Base-by-base conservation (phyloP, 768 basidiomycete genomes). In the Termitomyces sp. region DNA sequence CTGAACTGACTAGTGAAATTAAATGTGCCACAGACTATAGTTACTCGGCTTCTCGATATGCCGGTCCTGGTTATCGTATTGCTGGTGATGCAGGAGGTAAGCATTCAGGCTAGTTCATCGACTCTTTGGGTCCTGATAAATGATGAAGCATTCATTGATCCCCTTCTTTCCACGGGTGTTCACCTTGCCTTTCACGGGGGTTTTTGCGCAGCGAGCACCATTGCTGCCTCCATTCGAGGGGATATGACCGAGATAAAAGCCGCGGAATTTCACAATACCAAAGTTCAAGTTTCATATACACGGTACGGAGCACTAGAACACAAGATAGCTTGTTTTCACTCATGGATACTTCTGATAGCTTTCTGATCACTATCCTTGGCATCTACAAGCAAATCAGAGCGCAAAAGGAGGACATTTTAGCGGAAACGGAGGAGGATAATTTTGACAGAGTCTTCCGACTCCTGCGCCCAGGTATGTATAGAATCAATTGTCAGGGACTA, bases 331-430 rank as follows among this genome's bases (percentile, higher is more conserved):
- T 19, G 15, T 1, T 21, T n/a, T 6, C 19, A 41, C 31, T 33
- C 7, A 4, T 38, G 42, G 45, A 12, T 31, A 17, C 42, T 23
- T 40, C 37, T 21, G 12, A 12, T 37, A 75, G 73, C 40, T 77
- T 76, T 61, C 62, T 75, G 11, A 59, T 76, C 15, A 73, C 75
- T 38, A 72, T 73, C 1, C 63, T 77, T 19, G 70, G 73, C 52
- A 70, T 71, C 48, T 77, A 76, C 63, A 73, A 73, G 62, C 76
- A 77, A 56, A 76, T 77, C 59, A 67, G 68, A 33, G 58, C 71
- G 5, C 76, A 76, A 61, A 56, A 62, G 10, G 52, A 55, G 8
- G 65, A 68, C 26, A 67, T 76, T 9, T 66, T 77, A 15, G 58
- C 63, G 1, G 73, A 74, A 37, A 57, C 71, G 19, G 62, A 74